phyloP scores from a whole-genome alignment of 352 stramenopile genomes.

The Plasmopara muralis region DNA sequence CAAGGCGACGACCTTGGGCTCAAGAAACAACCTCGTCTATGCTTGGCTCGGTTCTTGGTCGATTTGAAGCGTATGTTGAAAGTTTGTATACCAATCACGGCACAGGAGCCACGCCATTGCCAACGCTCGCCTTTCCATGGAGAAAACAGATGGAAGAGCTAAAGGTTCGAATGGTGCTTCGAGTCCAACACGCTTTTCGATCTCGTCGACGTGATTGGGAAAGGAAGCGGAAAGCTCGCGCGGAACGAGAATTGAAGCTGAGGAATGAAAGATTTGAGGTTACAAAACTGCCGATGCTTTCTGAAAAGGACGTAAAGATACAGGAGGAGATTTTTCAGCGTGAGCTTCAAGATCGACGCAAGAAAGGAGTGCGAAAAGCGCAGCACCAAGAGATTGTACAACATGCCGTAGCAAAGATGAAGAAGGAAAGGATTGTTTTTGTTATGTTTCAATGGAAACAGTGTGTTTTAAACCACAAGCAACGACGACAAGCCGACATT shows the following conservation, averaged over 20 bases:
- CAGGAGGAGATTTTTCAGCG: conserved; percentile 38
- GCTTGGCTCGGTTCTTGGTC: conserved; percentile 48
- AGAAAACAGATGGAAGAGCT: conserved; percentile 68
- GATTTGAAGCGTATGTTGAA: conserved; percentile 51
- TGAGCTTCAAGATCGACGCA: conserved; percentile 35
- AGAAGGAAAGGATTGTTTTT: conserved; percentile 10
- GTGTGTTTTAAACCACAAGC: conserved; percentile 32
- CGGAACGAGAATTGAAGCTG: conserved; percentile 40
- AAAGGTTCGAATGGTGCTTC: conserved; percentile 55
- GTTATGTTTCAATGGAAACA: conserved; percentile 33
- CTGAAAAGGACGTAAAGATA: conserved; percentile 39
- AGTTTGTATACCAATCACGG: conserved; percentile 47
- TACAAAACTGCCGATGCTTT: conserved; percentile 4
- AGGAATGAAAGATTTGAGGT: conserved; percentile 27
- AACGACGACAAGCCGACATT: conserved; percentile 36
- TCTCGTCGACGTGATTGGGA: conserved; percentile 30
- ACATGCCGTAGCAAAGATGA: conserved; percentile 21
- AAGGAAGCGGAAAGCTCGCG: conserved; percentile 39
- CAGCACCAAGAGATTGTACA: conserved; percentile 42
- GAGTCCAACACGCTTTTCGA: conserved; percentile 67
- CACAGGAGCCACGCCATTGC: conserved; percentile 50
- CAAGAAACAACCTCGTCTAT: background rate
- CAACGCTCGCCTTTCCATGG: conserved; percentile 50
- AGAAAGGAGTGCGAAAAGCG: conserved; percentile 40
- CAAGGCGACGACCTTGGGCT: background rate